Evolutionary conservation across 2,329 filamentous ascomycete species (phyloP), one percentile per base, ranked within the genome.

Genomic region (Cercospora zeina): DNA sequence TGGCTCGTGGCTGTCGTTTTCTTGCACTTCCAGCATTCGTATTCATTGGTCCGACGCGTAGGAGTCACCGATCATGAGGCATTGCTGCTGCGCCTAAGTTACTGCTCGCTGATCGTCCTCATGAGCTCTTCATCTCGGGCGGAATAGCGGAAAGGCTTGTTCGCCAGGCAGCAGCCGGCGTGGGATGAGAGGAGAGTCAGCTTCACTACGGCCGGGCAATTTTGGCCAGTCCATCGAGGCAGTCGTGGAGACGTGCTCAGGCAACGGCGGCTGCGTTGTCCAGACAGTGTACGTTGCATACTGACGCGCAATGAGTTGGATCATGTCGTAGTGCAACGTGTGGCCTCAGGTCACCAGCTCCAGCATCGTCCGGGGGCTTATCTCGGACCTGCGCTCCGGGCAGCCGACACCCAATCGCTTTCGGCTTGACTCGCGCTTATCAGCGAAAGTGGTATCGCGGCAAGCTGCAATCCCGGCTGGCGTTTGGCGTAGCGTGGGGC

Each of bases 401-500:
- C 51, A 24, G 60, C 54, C 53, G 31, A 54, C 19, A 42, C 14
- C 34, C 16, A 16, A n/a, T 31, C 33, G 37, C 11, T 19, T 19
- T 9, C 55, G 21, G 16, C 42, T 21, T 36, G 39, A 58, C 37
- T 58, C 55, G 55, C 24, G 55, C 55, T 31, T 33, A 50, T 27
- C 30, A 31, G 56, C 45, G 45, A 58, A 54, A 47, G 51, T 51
- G 45, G 57, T 58, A 54, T 51, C 45, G 62, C 62, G 54, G 58
- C 61, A 34, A 64, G 49, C 58, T 50, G 24, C 39, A 51, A 58
- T 39, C 61, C 57, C 45, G 31, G 21, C 27, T 55, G 51, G 56
- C 61, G 57, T 33, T 45, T 39, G 9, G 53, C 19, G 51, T 63
- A 55, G 62, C 62, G 62, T 63, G 60, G 62, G 65, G 62, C 36